Conservation (phyloP, 768 basidiomycete species). For the Plicaturopsis crispa region DNA sequence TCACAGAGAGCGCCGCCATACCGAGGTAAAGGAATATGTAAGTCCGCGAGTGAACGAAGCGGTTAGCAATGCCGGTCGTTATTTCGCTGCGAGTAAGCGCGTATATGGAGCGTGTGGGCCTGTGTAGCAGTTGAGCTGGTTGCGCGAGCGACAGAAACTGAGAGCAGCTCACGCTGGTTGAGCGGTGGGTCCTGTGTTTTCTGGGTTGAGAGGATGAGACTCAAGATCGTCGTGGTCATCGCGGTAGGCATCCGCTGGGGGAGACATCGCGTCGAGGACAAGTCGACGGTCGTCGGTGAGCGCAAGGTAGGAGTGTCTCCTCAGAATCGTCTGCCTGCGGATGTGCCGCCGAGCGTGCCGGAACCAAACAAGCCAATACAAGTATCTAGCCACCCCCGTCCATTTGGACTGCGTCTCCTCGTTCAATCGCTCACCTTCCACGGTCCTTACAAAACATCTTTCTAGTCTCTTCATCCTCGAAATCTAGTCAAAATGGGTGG, state of each 20-base stretch:
- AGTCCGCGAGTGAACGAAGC: constrained; percentile 80
- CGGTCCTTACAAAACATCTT: constrained; percentile 8
- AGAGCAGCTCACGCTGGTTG: constrained; percentile 21
- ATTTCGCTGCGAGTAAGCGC: constrained; percentile 79
- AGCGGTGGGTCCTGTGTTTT: constrained; percentile 11
- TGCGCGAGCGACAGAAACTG: constrained; percentile 9
- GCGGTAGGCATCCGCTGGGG: constrained; percentile 15
- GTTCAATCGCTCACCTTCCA: constrained; percentile 3
- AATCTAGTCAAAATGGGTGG: constrained; percentile 82
- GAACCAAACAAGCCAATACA: no score
- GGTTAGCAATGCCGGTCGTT: constrained; percentile 78
- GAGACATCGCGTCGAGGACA: constrained; percentile 25
- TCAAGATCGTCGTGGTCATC: constrained; percentile 28
- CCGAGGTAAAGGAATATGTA: constrained; percentile 86
- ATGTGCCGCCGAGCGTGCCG: neutral
- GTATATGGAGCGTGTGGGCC: constrained; percentile 77
- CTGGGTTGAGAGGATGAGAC: constrained; percentile 25
- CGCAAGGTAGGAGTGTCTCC: constrained; percentile 2
- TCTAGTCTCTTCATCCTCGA: constrained; percentile 6
- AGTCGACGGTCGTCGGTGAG: neutral
- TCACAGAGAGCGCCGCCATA: constrained; percentile 83
- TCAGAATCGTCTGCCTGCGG: neutral
- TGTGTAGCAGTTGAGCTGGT: constrained; percentile 22
- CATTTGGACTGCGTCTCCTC: no score
- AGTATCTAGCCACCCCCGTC: no score